Evolutionary conservation across 140 eudicot species (phyloP).

Genomic region (Senecio squalidus): DNA sequence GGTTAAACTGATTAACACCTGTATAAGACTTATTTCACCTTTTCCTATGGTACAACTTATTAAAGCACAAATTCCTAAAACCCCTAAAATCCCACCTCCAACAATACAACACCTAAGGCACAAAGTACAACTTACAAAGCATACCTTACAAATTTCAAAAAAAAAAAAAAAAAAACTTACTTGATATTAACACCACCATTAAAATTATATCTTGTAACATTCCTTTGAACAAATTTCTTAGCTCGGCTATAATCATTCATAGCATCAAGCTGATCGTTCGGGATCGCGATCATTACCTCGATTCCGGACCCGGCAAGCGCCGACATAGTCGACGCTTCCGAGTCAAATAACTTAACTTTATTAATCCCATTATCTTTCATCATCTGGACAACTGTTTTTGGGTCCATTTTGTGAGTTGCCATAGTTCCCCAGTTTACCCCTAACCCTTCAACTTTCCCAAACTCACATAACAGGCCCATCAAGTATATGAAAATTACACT

Average conservation of each 20-base stretch:
- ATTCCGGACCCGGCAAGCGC: constrained; percentile 74
- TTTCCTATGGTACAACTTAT: neutral
- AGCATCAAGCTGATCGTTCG: constrained; percentile 64
- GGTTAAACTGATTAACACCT: too few species aligned
- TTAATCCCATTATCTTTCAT: constrained; percentile 70
- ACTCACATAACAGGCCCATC: constrained; percentile 11
- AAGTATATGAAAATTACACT: constrained; percentile 7
- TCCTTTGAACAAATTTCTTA: constrained; percentile 64
- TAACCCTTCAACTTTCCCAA: constrained; percentile 42
- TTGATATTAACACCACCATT: constrained; percentile 93
- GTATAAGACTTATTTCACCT: neutral
- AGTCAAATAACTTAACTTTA: constrained; percentile 83
- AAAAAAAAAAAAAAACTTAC: constrained; percentile 30
- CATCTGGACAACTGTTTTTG: constrained; percentile 79
- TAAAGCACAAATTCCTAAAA: neutral
- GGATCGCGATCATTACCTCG: constrained; percentile 93
- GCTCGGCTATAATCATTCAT: constrained; percentile 74
- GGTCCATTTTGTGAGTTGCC: constrained; percentile 75
- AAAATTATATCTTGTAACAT: constrained; percentile 61
- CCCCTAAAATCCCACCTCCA: neutral
- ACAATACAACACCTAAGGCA: constrained; percentile 1
- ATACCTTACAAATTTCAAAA: neutral
- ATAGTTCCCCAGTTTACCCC: constrained; percentile 97
- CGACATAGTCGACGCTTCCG: constrained; percentile 68
- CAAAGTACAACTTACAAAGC: neutral